Conservation (phyloP, 805 yeast species). For the Starmerella potacharoeniae region DNA sequence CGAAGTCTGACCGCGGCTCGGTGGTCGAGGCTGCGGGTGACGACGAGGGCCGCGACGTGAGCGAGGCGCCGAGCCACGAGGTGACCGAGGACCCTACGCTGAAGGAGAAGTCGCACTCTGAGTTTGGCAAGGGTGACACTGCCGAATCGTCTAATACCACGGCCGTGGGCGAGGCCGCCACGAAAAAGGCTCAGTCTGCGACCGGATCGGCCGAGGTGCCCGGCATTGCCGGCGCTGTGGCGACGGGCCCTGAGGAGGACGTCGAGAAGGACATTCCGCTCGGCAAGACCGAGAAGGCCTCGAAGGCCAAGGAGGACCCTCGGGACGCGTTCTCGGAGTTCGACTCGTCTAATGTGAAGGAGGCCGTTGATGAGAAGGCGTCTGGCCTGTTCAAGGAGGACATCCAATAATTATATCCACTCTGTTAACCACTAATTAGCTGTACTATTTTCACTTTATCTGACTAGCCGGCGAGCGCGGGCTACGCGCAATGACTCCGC, state of each 20-base stretch:
- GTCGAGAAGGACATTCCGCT: slow-evolving; percentile 12
- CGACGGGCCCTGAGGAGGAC: slow-evolving; percentile 4
- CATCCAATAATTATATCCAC: slow-evolving; percentile 11
- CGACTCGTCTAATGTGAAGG: slow-evolving; percentile 24
- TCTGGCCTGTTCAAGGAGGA: slow-evolving; percentile 24
- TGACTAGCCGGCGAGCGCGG: neutral
- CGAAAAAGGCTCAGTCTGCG: slow-evolving; percentile 1
- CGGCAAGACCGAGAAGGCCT: slow-evolving; percentile 1
- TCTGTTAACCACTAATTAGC: neutral
- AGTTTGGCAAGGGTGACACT: neutral
- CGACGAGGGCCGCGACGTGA: neutral
- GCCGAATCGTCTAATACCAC: neutral
- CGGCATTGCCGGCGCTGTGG: slow-evolving; percentile 15
- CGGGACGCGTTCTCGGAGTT: slow-evolving; percentile 21
- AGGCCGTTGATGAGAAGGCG: slow-evolving; percentile 11
- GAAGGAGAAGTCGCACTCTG: neutral
- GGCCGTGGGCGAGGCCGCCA: neutral
- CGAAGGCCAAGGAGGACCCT: neutral
- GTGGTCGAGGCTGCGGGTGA: neutral
- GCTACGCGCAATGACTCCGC: no score
- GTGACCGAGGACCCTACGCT: neutral
- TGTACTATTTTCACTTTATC: neutral
- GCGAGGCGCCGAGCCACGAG: neutral
- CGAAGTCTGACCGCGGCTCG: neutral
- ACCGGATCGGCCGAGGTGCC: slow-evolving; percentile 1